Conservation (phyloP, 495 filamentous ascomycete genomes). For the Glonium stellatum region DNA sequence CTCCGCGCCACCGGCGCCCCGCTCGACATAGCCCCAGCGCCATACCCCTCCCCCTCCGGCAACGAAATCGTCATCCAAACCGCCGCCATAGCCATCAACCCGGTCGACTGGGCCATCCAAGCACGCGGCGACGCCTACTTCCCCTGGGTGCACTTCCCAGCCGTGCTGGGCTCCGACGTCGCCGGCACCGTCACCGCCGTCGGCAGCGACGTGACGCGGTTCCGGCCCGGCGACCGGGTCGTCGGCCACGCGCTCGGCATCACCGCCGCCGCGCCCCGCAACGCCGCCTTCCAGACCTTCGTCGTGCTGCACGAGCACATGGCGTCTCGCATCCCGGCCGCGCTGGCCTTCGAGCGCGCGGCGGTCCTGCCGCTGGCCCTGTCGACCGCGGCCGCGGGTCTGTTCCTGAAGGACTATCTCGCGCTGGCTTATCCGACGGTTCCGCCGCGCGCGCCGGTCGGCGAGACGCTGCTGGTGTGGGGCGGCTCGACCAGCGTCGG, state of each 20-base stretch:
- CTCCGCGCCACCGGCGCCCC: conserved; percentile 7
- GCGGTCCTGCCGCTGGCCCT: conserved; percentile 24
- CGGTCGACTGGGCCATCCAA: conserved; percentile 45
- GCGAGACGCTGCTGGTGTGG: conserved; percentile 27
- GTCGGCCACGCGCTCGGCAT: conserved; percentile 17
- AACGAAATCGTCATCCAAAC: conserved; percentile 39
- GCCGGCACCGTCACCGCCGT: conserved; percentile 47
- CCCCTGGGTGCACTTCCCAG: conserved; percentile 39
- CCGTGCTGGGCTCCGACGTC: conserved; percentile 48
- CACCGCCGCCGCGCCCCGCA: background rate
- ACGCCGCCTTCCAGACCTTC: conserved; percentile 23
- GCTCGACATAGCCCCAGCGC: conserved; percentile 33
- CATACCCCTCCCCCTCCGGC: conserved; percentile 26
- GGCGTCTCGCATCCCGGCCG: conserved; percentile 13
- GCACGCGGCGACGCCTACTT: conserved; percentile 25
- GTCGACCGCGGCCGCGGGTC: conserved; percentile 20
- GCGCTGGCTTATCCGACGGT: conserved; percentile 18
- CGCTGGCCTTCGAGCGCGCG: conserved; percentile 16
- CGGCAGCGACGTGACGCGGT: conserved; percentile 40
- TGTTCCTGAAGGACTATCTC: conserved; percentile 22
- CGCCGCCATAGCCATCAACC: conserved; percentile 40
- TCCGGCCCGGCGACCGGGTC: conserved; percentile 45
- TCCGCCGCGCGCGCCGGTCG: background rate
- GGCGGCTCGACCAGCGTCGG: conserved; percentile 29
- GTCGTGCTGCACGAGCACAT: conserved; percentile 3